Percentiles rank a stretch among this genome's conserved stretches.
phyloP scores from a whole-genome alignment of 1,284 basidiomycete genomes.

The Ceratobasidium sp. region DNA sequence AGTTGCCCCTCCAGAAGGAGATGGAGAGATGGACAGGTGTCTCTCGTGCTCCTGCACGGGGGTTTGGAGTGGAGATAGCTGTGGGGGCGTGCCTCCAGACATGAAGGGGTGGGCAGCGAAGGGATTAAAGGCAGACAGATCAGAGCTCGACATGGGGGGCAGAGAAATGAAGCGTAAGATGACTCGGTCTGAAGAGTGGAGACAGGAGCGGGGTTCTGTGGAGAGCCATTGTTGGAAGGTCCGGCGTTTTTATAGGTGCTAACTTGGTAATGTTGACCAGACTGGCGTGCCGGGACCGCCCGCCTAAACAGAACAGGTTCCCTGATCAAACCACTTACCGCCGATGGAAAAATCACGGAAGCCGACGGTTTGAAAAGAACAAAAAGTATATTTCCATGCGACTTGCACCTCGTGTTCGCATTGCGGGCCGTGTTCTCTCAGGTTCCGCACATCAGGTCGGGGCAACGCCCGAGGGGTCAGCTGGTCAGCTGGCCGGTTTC shows the following conservation, averaged over 20 bases:
- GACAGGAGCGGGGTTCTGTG: neutral
- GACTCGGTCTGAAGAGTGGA: neutral
- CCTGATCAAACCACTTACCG: slow-evolving; percentile 3
- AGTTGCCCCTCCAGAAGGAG: neutral
- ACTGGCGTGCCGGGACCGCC: slow-evolving; percentile 13
- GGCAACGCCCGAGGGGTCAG: neutral
- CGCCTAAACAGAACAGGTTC: slow-evolving; percentile 4
- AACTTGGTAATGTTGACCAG: neutral
- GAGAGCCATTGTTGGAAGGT: neutral
- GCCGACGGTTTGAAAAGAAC: slow-evolving; percentile 23
- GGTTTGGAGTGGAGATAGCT: slow-evolving; percentile 1
- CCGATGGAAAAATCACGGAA: slow-evolving; percentile 31
- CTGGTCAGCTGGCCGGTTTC: slow-evolving; percentile 18
- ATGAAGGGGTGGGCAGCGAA: slow-evolving; percentile 26
- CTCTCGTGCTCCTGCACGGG: neutral
- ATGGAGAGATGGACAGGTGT: too few relatives aligned
- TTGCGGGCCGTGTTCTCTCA: neutral
- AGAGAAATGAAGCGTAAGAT: neutral
- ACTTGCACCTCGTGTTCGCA: slow-evolving; percentile 14
- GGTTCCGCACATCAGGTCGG: slow-evolving; percentile 3
- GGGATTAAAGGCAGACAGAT: slow-evolving; percentile 20
- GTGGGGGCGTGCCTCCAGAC: neutral
- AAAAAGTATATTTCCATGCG: slow-evolving; percentile 13
- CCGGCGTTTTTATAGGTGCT: slow-evolving; percentile 9
- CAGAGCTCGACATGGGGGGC: neutral